Percentiles rank a stretch among this genome's conserved stretches.
phyloP scores from a whole-genome alignment of 805 yeast genomes.

The Cyberlindnera japonica region DNA sequence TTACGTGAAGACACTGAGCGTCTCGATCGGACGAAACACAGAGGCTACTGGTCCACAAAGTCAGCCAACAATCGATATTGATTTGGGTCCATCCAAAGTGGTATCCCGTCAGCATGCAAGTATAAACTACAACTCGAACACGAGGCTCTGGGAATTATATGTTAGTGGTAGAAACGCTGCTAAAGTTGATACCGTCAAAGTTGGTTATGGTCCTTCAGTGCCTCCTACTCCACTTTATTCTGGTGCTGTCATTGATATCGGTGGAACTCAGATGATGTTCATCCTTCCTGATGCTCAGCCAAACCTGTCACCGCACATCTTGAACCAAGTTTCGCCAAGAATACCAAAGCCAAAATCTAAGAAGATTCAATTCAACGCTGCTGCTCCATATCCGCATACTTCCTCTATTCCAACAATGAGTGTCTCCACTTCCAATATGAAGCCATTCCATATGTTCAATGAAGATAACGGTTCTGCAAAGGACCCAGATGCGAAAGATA shows the following conservation, averaged over 20 bases:
- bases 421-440: slow-evolving; percentile 24
- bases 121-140: slow-evolving; percentile 69
- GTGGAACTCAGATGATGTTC: slow-evolving; percentile 99
- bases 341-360: slow-evolving; percentile 28
- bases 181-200: slow-evolving; percentile 66
- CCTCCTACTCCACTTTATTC: slow-evolving; percentile 59
- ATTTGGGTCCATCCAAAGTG: slow-evolving; percentile 96
- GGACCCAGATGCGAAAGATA: slow-evolving; percentile 23
- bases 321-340: slow-evolving; percentile 33
- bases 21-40: slow-evolving; percentile 86
- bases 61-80: slow-evolving; percentile 59
- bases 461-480: slow-evolving; percentile 24
- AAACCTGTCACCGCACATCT: slow-evolving; percentile 41
- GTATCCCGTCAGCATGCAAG: slow-evolving; percentile 89
- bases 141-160: slow-evolving; percentile 81
- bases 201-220: slow-evolving; percentile 41
- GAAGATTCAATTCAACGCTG: slow-evolving; percentile 8
- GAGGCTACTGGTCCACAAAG: slow-evolving; percentile 19
- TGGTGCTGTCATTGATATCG: slow-evolving; percentile 91
- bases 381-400: not conserved
- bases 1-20: slow-evolving; percentile 74
- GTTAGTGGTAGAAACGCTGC: slow-evolving; percentile 92
- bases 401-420: slow-evolving; percentile 11
- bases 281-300: slow-evolving; percentile 91
- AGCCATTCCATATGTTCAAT: slow-evolving; percentile 54